phyloP scores from a whole-genome alignment of 106 monocot genomes.

The Iris macrosiphon region DNA sequence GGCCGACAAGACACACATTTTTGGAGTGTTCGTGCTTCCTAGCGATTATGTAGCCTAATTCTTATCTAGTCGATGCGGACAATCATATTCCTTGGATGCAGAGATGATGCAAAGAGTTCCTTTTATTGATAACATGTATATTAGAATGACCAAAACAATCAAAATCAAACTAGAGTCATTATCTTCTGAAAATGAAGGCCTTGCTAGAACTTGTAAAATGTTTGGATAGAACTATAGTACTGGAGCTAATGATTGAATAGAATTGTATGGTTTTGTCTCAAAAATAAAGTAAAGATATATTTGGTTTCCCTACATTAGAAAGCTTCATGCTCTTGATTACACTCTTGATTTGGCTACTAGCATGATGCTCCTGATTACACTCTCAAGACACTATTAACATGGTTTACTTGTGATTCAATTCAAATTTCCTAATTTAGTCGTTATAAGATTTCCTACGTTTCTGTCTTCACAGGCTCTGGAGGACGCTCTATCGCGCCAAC shows the following conservation, averaged over 20 bases:
- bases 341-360: neutral
- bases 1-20: too few relatives aligned
- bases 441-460: neutral
- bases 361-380: neutral
- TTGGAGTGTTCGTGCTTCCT: too few relatives aligned
- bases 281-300: neutral
- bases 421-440: too few relatives aligned
- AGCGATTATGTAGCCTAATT: too few relatives aligned
- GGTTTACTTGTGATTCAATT: neutral
- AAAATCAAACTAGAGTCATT: too few relatives aligned
- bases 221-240: neutral
- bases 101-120: too few relatives aligned
- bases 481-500: slow-evolving; percentile 35
- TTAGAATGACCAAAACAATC: too few relatives aligned
- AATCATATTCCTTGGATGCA: too few relatives aligned
- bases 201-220: too few relatives aligned
- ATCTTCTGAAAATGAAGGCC: too few relatives aligned
- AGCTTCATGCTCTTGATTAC: neutral
- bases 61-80: too few relatives aligned
- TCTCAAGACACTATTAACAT: neutral
- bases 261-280: neutral
- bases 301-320: neutral
- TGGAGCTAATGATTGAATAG: neutral
- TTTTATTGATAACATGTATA: too few relatives aligned
- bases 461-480: slow-evolving; percentile 44